Evolutionary conservation across 1,139 yeast species (phyloP).

Genomic region (Sugiyamaella castrensis): DNA sequence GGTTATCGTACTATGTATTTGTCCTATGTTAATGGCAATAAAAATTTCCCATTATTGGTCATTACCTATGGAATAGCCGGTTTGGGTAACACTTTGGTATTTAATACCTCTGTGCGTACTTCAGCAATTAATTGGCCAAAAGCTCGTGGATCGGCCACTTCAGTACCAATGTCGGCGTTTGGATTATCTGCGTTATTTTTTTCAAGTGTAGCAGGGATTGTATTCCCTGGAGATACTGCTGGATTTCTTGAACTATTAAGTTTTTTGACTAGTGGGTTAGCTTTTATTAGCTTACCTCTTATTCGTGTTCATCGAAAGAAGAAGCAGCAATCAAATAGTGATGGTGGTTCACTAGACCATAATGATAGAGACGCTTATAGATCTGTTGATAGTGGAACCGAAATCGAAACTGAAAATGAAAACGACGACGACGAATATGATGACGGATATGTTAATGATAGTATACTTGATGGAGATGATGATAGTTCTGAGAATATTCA

Average conservation of each 20-base stretch:
- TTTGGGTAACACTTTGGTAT: constrained; percentile 36
- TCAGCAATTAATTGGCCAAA: constrained; percentile 38
- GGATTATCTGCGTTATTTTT: constrained; percentile 40
- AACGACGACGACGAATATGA: constrained; percentile 10
- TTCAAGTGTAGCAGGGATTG: constrained; percentile 31
- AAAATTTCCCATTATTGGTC: constrained; percentile 24
- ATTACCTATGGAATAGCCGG: constrained; percentile 32
- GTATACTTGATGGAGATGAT: constrained; percentile 3
- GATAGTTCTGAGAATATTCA: constrained; percentile 9
- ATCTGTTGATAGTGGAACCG: constrained; percentile 1
- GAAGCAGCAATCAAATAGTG: constrained; percentile 5
- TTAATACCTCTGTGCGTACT: constrained; percentile 35
- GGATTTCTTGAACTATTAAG: constrained; percentile 33
- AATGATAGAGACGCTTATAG: background rate
- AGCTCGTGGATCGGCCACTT: constrained; percentile 36
- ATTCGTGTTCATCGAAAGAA: constrained; percentile 25
- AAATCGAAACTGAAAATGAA: constrained; percentile 4
- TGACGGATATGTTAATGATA: constrained; percentile 11
- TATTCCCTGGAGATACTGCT: constrained; percentile 35
- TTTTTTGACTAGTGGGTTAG: constrained; percentile 30
- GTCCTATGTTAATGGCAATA: constrained; percentile 26
- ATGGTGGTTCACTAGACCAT: constrained; percentile 1
- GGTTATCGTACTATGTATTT: constrained; percentile 31
- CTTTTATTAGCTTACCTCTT: constrained; percentile 31
- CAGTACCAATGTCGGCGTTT: constrained; percentile 39